A percentile compares a stretch with the other conserved stretches of the same genome.
These are phyloP conservation scores for Triticum turgidum DNA, from an alignment of 176 grass and related monocot genomes.

Conservation along the genomic window DNA sequence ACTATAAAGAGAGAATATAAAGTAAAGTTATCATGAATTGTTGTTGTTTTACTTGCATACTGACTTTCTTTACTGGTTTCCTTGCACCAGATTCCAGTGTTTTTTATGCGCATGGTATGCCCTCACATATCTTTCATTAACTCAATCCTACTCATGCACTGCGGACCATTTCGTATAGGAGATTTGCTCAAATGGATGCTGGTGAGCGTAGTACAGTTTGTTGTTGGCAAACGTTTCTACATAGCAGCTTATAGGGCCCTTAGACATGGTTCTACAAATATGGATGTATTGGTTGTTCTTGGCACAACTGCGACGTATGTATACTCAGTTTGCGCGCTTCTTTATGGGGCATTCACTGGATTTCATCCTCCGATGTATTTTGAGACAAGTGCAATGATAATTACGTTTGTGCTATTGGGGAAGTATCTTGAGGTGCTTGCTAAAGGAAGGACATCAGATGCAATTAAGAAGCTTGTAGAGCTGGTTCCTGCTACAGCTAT, in stretches of 20 bases:
- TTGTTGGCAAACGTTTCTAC: constrained; percentile 82
- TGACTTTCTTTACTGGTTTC: constrained; percentile 40
- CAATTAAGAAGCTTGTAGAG: constrained; percentile 86
- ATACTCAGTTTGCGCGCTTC: constrained; percentile 74
- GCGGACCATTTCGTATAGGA: constrained; percentile 62
- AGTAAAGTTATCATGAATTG: constrained; percentile 22
- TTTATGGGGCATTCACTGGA: constrained; percentile 62
- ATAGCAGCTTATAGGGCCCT: constrained; percentile 74
- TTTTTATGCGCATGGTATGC: constrained; percentile 85
- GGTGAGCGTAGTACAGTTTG: constrained; percentile 82
- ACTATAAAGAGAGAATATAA: not conserved
- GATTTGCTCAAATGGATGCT: constrained; percentile 81
- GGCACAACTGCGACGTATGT: constrained; percentile 77
- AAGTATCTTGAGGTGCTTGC: constrained; percentile 83
- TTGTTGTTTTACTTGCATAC: constrained; percentile 25
- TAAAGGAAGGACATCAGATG: constrained; percentile 84
- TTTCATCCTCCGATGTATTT: constrained; percentile 71
- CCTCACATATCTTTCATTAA: constrained; percentile 61
- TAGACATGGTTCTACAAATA: constrained; percentile 77
- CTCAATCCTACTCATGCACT: constrained; percentile 73
- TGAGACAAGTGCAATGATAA: constrained; percentile 90
- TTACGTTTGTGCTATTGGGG: constrained; percentile 83
- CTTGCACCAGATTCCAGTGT: constrained; percentile 79
- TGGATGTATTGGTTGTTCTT: constrained; percentile 84
- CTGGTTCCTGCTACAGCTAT: constrained; percentile 72